These are phyloP conservation scores for Tephrocybe rancida DNA, from an alignment of 768 basidiomycete genomes.

Conservation along the genomic window DNA sequence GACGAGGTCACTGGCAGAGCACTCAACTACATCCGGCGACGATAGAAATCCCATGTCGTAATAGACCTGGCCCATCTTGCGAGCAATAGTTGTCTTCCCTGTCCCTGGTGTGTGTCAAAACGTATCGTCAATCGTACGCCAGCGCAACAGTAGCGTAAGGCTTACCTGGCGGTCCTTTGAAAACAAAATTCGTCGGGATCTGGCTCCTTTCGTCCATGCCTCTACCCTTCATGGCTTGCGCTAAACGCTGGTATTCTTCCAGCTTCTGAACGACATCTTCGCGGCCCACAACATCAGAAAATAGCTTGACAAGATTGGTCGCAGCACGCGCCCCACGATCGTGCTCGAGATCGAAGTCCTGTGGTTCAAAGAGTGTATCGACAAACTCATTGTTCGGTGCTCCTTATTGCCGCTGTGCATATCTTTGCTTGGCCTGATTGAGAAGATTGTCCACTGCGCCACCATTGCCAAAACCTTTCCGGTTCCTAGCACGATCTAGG, in stretches of 20 bases:
- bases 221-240: slow-evolving; percentile 38
- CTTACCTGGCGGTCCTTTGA: slow-evolving; percentile 73
- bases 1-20: slow-evolving; percentile 70
- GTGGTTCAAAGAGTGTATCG: slow-evolving; percentile 54
- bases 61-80: slow-evolving; percentile 63
- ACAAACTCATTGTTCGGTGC: slow-evolving; percentile 26
- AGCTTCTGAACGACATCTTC: slow-evolving; percentile 54
- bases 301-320: slow-evolving; percentile 54
- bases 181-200: slow-evolving; percentile 69
- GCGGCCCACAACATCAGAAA: slow-evolving; percentile 65
- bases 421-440: slow-evolving; percentile 49
- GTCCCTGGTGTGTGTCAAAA: slow-evolving; percentile 42
- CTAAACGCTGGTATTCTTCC: slow-evolving; percentile 53
- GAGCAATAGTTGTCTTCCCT: slow-evolving; percentile 63
- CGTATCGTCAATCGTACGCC: not conserved
- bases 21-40: slow-evolving; percentile 54
- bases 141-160: no score
- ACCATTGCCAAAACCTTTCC: slow-evolving; percentile 67
- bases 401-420: slow-evolving; percentile 21
- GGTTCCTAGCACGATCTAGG: slow-evolving; percentile 40
- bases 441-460: slow-evolving; percentile 68
- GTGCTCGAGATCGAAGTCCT: slow-evolving; percentile 67
- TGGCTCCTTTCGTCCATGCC: slow-evolving; percentile 48
- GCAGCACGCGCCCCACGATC: slow-evolving; percentile 50
- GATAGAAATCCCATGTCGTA: slow-evolving; percentile 62